Evolutionary conservation across 768 basidiomycete species (phyloP).

Genomic region (Hericium alpestre): DNA sequence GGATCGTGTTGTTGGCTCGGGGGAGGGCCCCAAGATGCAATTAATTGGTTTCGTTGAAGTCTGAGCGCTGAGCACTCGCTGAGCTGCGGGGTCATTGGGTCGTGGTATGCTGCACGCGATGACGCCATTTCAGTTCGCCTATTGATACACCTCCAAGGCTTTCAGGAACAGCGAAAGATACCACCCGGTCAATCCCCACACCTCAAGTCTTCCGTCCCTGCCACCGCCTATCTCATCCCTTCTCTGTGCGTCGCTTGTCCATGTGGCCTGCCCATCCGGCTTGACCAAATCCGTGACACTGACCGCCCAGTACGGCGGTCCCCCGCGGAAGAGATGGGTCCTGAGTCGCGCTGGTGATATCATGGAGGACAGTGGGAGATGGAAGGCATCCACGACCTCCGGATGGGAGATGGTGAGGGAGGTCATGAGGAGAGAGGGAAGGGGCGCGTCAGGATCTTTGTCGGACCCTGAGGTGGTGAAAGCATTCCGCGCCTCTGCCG

Average conservation of each 20-base stretch:
- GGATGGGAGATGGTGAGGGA: constrained; percentile 40
- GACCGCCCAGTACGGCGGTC: constrained; percentile 52
- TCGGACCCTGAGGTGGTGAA: constrained; percentile 7
- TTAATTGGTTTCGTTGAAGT: too few relatives aligned
- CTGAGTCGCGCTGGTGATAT: constrained; percentile 38
- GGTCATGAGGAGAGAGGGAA: constrained; percentile 49
- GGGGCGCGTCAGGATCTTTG: constrained; percentile 27
- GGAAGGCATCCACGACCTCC: constrained; percentile 65
- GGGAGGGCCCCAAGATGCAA: too few relatives aligned
- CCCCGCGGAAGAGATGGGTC: constrained; percentile 43
- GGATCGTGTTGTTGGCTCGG: too few relatives aligned
- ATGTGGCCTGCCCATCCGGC: constrained; percentile 14
- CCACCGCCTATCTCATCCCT: constrained; percentile 34
- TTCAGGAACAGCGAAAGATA: constrained; percentile 59
- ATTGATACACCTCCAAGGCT: constrained; percentile 37
- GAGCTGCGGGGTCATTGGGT: too few relatives aligned
- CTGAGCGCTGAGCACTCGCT: too few relatives aligned
- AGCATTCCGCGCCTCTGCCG: not conserved
- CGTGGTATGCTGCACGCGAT: too few relatives aligned
- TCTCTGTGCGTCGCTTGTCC: constrained; percentile 24
- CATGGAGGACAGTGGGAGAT: constrained; percentile 51
- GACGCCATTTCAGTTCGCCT: not conserved
- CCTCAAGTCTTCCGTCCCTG: constrained; percentile 42
- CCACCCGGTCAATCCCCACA: constrained; percentile 83
- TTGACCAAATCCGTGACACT: constrained; percentile 51